Evolutionary conservation across 2,329 filamentous ascomycete genomes (phyloP).

Genomic region (Aspergillus sergii): DNA sequence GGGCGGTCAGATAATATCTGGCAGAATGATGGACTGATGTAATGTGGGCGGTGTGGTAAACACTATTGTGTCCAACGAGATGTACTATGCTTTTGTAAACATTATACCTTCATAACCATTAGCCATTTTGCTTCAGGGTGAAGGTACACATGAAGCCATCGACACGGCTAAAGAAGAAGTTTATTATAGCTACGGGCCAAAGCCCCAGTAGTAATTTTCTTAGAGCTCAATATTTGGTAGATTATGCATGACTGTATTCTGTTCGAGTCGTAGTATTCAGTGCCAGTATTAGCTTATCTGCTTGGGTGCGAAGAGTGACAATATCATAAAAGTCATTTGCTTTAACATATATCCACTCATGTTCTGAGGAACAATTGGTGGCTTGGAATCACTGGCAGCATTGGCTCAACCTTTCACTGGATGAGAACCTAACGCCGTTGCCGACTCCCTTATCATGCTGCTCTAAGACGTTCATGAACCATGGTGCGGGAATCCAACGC

Average conservation of each 20-base stretch:
- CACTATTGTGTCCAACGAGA: no score
- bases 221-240: background rate
- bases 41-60: background rate
- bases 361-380: conserved; percentile 31
- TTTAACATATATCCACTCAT: conserved; percentile 30
- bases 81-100: background rate
- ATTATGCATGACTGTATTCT: background rate
- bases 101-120: background rate
- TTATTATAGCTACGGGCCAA: background rate
- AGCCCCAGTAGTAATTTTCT: background rate
- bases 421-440: conserved; percentile 37
- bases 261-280: conserved; percentile 3
- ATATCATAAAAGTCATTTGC: conserved; percentile 30
- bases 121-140: background rate
- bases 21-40: conserved; percentile 8
- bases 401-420: conserved; percentile 27
- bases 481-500: conserved; percentile 40
- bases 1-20: conserved; percentile 10
- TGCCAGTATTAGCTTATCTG: background rate
- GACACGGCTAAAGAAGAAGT: background rate
- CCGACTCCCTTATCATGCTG: conserved; percentile 27
- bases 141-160: background rate
- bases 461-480: conserved; percentile 34
- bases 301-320: conserved; percentile 10
- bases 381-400: conserved; percentile 27